These are phyloP conservation scores for Aspergillus haitiensis DNA, from an alignment of 495 filamentous ascomycete species.

Conservation along the genomic window DNA sequence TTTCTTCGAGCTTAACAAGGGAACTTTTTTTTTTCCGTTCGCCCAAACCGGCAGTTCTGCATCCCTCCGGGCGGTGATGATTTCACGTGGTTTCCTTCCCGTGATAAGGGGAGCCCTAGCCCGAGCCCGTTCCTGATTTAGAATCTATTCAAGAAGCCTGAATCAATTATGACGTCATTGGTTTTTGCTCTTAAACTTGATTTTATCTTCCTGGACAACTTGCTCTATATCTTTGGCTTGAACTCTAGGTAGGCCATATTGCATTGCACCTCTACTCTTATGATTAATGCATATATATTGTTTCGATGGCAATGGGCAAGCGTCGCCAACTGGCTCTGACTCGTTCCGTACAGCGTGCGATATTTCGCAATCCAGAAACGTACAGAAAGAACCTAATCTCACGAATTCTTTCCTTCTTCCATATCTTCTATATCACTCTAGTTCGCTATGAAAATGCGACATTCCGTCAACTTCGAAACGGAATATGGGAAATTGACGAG, in stretches of 20 bases:
- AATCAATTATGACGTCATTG: background rate
- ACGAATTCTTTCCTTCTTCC: slow-evolving; percentile 39
- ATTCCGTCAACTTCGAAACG: slow-evolving; percentile 35
- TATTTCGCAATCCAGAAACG: slow-evolving; percentile 32
- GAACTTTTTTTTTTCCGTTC: slow-evolving; percentile 34
- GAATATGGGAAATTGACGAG: slow-evolving; percentile 54
- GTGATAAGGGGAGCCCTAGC: slow-evolving; percentile 21
- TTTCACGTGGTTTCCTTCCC: slow-evolving; percentile 11
- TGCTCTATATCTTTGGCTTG: background rate
- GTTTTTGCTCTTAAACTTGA: background rate
- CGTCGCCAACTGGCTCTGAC: slow-evolving; percentile 35
- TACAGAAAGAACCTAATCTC: slow-evolving; percentile 32
- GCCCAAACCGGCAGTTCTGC: slow-evolving; percentile 28
- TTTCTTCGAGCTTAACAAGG: slow-evolving; percentile 22
- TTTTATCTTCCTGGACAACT: background rate
- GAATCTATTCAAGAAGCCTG: background rate
- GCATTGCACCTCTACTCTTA: background rate
- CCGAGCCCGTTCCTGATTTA: slow-evolving; percentile 6
- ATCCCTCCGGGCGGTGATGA: slow-evolving; percentile 37
- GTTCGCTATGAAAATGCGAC: slow-evolving; percentile 30
- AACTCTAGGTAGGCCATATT: background rate
- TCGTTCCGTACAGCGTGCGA: slow-evolving; percentile 37
- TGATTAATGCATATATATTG: too few species aligned
- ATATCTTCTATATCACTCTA: slow-evolving; percentile 35
- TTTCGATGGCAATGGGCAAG: slow-evolving; percentile 28